A percentile compares a stretch with the other conserved stretches of the same genome.
Conservation (phyloP, 129 eudicot genomes). For the Lactuca saligna region DNA sequence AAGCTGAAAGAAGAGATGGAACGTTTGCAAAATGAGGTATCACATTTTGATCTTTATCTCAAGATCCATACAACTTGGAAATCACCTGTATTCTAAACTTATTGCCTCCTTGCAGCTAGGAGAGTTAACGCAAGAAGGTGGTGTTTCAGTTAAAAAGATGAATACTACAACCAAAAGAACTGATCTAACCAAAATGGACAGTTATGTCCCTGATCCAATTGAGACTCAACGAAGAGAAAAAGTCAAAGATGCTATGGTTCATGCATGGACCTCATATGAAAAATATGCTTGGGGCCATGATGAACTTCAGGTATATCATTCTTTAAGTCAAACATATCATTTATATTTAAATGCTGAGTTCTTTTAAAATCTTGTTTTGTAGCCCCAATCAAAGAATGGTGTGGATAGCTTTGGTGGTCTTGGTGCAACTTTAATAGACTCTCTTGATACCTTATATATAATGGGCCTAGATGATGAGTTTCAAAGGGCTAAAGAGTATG, state of each 20-base stretch:
- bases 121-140: conserved; percentile 39
- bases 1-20: conserved; percentile 56
- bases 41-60: conserved; percentile 10
- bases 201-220: conserved; percentile 53
- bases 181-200: conserved; percentile 29
- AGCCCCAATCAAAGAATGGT: conserved; percentile 96
- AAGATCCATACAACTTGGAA: conserved; percentile 5
- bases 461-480: conserved; percentile 98
- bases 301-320: conserved; percentile 83
- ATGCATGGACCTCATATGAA: conserved; percentile 98
- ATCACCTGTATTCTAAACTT: conserved; percentile 16
- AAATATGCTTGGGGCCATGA: conserved; percentile 99
- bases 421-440: conserved; percentile 93
- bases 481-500: conserved; percentile 96
- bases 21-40: conserved; percentile 62
- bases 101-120: conserved; percentile 36
- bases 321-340: not conserved
- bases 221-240: conserved; percentile 67
- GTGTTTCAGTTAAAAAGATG: conserved; percentile 32
- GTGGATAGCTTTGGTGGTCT: conserved; percentile 99
- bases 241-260: conserved; percentile 97
- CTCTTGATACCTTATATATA: conserved; percentile 94
- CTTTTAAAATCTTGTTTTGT: conserved; percentile 29
- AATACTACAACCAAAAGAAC: conserved; percentile 27
- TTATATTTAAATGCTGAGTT: conserved; percentile 13